Percentiles rank a stretch among this genome's conserved stretches.
phyloP scores from a whole-genome alignment of 78 protist genomes.

The Tieghemostelium lacteum region DNA sequence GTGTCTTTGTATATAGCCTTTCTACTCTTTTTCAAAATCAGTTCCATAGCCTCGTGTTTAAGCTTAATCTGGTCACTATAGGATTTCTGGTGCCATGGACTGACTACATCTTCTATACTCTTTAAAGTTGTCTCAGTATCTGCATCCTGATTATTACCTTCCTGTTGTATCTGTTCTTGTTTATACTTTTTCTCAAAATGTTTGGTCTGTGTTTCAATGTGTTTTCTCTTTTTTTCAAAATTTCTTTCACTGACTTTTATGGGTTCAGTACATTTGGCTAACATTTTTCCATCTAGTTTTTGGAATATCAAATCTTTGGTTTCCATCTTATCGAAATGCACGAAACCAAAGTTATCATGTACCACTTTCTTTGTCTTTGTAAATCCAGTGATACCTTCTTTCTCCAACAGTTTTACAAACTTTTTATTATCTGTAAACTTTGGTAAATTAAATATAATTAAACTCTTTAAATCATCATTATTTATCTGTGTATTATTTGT shows the following conservation, averaged over 20 bases:
- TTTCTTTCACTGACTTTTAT: neutral
- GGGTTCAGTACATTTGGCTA: neutral
- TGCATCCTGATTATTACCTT: neutral
- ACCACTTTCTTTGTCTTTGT: constrained; percentile 30
- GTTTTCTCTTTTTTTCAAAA: neutral
- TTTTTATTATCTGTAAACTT: constrained; percentile 25
- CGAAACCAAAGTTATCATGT: constrained; percentile 20
- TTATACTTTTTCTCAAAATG: neutral
- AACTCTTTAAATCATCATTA: neutral
- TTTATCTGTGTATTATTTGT: neutral
- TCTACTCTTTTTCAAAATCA: neutral
- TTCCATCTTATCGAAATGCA: constrained; percentile 1
- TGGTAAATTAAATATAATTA: constrained; percentile 44
- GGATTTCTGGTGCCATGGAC: constrained; percentile 58
- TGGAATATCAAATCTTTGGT: neutral
- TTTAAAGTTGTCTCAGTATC: constrained; percentile 9
- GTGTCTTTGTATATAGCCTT: constrained; percentile 19
- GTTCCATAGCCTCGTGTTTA: neutral
- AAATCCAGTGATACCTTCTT: neutral
- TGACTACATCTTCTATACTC: constrained; percentile 38
- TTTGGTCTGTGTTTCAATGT: neutral
- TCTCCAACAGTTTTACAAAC: constrained; percentile 25
- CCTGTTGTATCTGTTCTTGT: neutral
- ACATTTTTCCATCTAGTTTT: neutral
- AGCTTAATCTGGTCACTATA: constrained; percentile 54